These are phyloP conservation scores for Priceomyces melissophilus DNA, from an alignment of 805 yeast species.

Conservation along the genomic window DNA sequence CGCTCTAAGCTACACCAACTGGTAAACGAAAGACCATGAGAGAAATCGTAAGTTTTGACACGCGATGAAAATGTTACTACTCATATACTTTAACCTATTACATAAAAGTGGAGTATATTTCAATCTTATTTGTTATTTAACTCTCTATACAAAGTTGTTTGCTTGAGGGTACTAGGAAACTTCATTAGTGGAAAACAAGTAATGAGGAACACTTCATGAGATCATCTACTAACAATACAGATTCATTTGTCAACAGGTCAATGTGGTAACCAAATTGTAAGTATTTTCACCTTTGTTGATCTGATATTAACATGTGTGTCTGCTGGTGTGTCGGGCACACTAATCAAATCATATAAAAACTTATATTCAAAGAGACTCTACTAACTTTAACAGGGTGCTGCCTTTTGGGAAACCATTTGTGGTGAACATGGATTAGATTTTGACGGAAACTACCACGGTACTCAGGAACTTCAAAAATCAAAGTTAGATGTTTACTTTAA, in stretches of 20 bases:
- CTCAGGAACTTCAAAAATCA: slow-evolving; percentile 39
- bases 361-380: background rate
- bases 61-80: slow-evolving; percentile 4
- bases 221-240: slow-evolving; percentile 32
- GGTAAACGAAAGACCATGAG: slow-evolving; percentile 13
- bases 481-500: slow-evolving; percentile 81
- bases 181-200: slow-evolving; percentile 2
- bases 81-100: background rate
- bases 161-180: slow-evolving; percentile 3
- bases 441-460: slow-evolving; percentile 67
- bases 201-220: background rate
- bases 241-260: slow-evolving; percentile 97
- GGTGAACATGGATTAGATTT: slow-evolving; percentile 81
- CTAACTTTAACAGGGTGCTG: slow-evolving; percentile 62
- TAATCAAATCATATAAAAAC: too few species aligned
- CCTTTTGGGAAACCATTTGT: slow-evolving; percentile 90
- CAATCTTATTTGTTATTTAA: background rate
- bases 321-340: background rate
- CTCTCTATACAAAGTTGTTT: too few species aligned
- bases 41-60: slow-evolving; percentile 20
- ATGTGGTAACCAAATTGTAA: slow-evolving; percentile 95
- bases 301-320: slow-evolving; percentile 18
- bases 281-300: slow-evolving; percentile 21
- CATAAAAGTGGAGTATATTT: background rate
- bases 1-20: background rate